Conservation (phyloP, 495 filamentous ascomycete species). For the Podospora comata region DNA sequence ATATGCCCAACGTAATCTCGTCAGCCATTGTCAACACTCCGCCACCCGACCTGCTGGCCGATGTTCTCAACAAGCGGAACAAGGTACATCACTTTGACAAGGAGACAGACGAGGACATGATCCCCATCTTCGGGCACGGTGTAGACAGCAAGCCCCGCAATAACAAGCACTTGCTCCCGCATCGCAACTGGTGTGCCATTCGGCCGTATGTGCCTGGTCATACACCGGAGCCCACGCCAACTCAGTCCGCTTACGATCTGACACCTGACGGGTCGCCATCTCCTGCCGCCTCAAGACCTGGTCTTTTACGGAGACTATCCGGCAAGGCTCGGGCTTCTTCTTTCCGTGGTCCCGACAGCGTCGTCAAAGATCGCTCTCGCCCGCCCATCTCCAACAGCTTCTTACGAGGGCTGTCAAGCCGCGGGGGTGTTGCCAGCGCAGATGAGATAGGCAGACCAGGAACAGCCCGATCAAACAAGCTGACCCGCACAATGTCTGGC, state of each 20-base stretch:
- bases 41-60: slow-evolving; percentile 82
- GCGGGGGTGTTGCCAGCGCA: slow-evolving; percentile 29
- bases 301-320: slow-evolving; percentile 41
- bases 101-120: slow-evolving; percentile 92
- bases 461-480: slow-evolving; percentile 43
- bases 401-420: slow-evolving; percentile 42
- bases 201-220: slow-evolving; percentile 71
- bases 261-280: slow-evolving; percentile 33
- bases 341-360: slow-evolving; percentile 29
- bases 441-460: slow-evolving; percentile 41
- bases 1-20: slow-evolving; percentile 88
- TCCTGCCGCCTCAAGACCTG: slow-evolving; percentile 18
- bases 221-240: slow-evolving; percentile 67
- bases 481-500: slow-evolving; percentile 49
- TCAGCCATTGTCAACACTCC: slow-evolving; percentile 90
- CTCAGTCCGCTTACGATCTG: slow-evolving; percentile 39
- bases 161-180: slow-evolving; percentile 85
- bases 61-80: slow-evolving; percentile 90
- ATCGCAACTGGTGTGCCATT: slow-evolving; percentile 91
- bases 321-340: slow-evolving; percentile 27
- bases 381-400: slow-evolving; percentile 33
- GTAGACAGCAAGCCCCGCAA: slow-evolving; percentile 85
- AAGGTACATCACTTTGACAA: slow-evolving; percentile 84
- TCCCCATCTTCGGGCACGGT: slow-evolving; percentile 84
- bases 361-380: slow-evolving; percentile 28